Evolutionary conservation across 306 rosid genomes (phyloP), one percentile per base, ranked within the genome.

Genomic region (Cajanus cajan): DNA sequence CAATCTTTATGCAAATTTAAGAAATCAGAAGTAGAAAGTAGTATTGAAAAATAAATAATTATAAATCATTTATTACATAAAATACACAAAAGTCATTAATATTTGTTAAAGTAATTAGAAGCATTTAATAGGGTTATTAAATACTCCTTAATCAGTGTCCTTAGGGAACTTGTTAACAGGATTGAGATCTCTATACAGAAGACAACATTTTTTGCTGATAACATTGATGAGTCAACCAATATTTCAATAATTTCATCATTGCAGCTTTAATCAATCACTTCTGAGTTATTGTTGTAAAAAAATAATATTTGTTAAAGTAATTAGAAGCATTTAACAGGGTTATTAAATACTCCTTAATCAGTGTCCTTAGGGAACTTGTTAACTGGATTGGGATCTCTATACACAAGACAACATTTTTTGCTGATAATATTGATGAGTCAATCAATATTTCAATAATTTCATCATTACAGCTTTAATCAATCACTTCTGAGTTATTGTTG

Each of bases 321-420:
- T 62, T 59, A 33, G 44, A 28, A 31, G 19, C 4, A 28, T 28
- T 25, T 59, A 28, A 25, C 28, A 28, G 40, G 40, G n/a, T 13
- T 2, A 61, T 61, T 14, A 31, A 31, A 31, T 61, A 21, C 12
- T 14, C 13, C 68, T 61, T 33, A 7, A 28, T 34, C 6, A 33
- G 21, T 54, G 31, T 12, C 40, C 43, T 6, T 34, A n/a, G 15
- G 14, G 44, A 0, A 33, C 68, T n/a, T 15, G 12, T 34, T 62
- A 62, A 7, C 6, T 7, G 44, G 68, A 24, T 10, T 34, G 8
- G 66, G 16, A 13, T 78, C 47, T 16, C 68, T 69, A 61, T 58
- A 33, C 67, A 73, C 90, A 58, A 52, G 87, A 40, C 78, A 55
- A 34, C 39, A 36, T 73, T 71, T 22, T 36, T 31, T 36, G 8